These are phyloP conservation scores for Tranzscheliella williamsii DNA, from an alignment of 1,284 basidiomycete species.

Conservation along the genomic window DNA sequence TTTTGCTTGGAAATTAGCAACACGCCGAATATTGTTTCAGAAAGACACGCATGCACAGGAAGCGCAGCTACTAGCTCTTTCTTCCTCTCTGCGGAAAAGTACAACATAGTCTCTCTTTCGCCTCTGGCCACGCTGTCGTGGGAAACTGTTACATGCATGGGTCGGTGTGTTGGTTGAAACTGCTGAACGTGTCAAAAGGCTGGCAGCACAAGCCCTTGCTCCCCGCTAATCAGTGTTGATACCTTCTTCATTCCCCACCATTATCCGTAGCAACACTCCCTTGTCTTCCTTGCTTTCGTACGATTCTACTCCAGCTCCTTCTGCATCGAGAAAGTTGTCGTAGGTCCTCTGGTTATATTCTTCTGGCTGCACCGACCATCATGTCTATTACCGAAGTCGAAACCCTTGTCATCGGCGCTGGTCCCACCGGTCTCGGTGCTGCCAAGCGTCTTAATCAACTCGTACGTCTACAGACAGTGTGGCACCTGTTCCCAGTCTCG, in stretches of 20 bases:
- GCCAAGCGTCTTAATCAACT: slow-evolving; percentile 66
- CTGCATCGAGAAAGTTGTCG: neutral
- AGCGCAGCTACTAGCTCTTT: too few relatives aligned
- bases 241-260: neutral
- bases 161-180: neutral
- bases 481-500: too few relatives aligned
- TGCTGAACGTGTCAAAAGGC: neutral
- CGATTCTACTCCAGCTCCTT: neutral
- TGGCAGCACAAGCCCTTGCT: too few relatives aligned
- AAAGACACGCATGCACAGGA: too few relatives aligned
- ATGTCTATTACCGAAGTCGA: slow-evolving; percentile 51
- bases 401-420: slow-evolving; percentile 60
- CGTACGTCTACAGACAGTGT: slow-evolving; percentile 41
- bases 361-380: neutral
- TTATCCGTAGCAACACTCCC: neutral
- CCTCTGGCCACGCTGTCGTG: too few relatives aligned
- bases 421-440: slow-evolving; percentile 65
- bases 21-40: too few relatives aligned
- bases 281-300: neutral
- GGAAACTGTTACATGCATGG: too few relatives aligned
- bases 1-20: too few relatives aligned
- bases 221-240: too few relatives aligned
- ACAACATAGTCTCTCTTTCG: too few relatives aligned
- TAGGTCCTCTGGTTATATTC: neutral
- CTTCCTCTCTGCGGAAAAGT: too few relatives aligned